Evolutionary conservation across 2,329 filamentous ascomycete genomes (phyloP).

Genomic region (Pestalotiopsis sp.): DNA sequence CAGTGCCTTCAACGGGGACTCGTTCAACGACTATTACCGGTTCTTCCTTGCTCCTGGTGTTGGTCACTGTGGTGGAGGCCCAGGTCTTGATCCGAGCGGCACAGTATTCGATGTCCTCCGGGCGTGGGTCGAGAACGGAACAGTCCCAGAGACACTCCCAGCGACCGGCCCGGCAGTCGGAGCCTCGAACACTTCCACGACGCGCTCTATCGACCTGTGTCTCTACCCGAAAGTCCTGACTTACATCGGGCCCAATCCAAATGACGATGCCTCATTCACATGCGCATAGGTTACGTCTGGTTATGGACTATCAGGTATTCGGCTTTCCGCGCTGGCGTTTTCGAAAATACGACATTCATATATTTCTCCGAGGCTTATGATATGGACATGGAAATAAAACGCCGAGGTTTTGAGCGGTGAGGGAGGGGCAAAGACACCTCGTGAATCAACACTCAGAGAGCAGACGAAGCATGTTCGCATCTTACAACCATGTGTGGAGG

Average conservation of each 20-base stretch:
- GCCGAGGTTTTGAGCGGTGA: background rate
- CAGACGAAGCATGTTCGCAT: background rate
- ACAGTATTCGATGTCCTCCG: conserved; percentile 8
- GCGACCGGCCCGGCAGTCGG: conserved; percentile 3
- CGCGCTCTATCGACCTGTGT: background rate
- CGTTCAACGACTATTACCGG: conserved; percentile 49
- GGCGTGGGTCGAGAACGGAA: conserved; percentile 3
- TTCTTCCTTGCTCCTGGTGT: conserved; percentile 54
- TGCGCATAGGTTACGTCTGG: background rate
- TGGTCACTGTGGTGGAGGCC: conserved; percentile 43
- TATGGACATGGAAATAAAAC: too few species aligned
- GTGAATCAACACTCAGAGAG: background rate
- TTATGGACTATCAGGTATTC: background rate
- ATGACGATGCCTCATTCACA: conserved; percentile 2
- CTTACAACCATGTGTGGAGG: background rate
- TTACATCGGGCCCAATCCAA: background rate
- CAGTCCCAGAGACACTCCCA: conserved; percentile 3
- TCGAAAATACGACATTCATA: too few species aligned
- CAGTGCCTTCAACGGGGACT: conserved; percentile 23
- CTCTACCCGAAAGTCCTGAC: conserved; percentile 5
- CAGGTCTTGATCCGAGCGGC: conserved; percentile 6
- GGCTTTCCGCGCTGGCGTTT: too few species aligned
- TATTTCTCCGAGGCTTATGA: too few species aligned
- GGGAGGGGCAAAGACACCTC: background rate
- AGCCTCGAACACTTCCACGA: background rate